phyloP scores from a whole-genome alignment of 202 grass and related monocot genomes.

The Setaria viridis region DNA sequence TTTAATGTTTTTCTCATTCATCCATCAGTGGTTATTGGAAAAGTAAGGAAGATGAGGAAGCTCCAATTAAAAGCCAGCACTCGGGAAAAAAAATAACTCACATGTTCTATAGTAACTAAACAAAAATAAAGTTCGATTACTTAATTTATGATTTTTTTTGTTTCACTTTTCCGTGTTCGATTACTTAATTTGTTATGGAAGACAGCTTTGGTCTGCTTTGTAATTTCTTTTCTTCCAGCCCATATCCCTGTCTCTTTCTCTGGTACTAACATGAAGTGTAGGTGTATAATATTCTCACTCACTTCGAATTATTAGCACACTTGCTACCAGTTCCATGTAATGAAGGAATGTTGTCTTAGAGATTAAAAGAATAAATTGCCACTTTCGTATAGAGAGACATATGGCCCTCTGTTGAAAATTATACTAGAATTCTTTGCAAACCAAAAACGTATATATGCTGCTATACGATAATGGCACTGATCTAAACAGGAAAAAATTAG shows the following conservation, averaged over 20 bases:
- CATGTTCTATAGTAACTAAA: too few species aligned
- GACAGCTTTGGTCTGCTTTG: too few species aligned
- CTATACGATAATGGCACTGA: not conserved
- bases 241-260: too few species aligned
- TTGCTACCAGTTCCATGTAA: not conserved
- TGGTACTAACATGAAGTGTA: not conserved
- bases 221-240: too few species aligned
- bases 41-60: not conserved
- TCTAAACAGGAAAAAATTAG: not conserved
- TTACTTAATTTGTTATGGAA: not conserved
- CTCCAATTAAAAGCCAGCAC: not conserved
- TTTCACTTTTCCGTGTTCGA: not conserved
- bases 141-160: not conserved
- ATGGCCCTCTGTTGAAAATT: too few species aligned
- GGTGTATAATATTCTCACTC: too few species aligned
- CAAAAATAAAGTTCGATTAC: not conserved
- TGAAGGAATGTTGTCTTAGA: not conserved
- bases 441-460: not conserved
- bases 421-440: too few species aligned
- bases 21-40: not conserved
- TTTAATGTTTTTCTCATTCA: not conserved
- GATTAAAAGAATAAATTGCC: not conserved
- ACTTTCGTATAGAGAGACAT: not conserved
- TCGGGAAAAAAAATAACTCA: not conserved
- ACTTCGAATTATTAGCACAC: not conserved